phyloP scores from a whole-genome alignment of 2,329 filamentous ascomycete species.

The Epichloe festucae region DNA sequence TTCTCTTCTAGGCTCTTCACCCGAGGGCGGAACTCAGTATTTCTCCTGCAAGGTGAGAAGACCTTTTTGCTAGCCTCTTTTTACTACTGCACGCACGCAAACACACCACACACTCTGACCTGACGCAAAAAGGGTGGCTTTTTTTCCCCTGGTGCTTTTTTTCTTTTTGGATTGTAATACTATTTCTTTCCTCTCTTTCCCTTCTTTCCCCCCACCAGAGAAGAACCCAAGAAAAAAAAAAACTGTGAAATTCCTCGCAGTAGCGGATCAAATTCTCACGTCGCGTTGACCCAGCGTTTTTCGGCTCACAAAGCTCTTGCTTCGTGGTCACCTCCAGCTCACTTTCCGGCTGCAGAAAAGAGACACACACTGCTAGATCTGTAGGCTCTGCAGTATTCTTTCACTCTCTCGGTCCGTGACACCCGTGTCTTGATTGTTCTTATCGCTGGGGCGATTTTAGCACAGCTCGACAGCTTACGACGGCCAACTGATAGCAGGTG shows the following conservation, averaged over 20 bases:
- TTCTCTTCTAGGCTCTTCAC: neutral
- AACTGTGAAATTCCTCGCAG: neutral
- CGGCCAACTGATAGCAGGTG: too few species aligned
- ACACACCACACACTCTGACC: neutral
- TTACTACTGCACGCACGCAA: neutral
- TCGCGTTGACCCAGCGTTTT: neutral
- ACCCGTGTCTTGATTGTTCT: too few species aligned
- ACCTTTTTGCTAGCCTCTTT: neutral
- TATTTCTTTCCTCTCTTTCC: neutral
- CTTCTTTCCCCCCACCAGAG: neutral
- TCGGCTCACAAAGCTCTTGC: neutral
- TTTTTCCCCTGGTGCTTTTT: neutral
- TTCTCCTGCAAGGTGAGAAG: too few species aligned
- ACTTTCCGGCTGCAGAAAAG: neutral
- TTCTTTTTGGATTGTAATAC: constrained; percentile 4
- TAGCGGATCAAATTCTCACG: neutral
- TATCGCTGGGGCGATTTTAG: too few species aligned
- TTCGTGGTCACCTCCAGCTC: neutral
- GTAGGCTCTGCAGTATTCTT: too few species aligned
- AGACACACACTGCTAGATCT: neutral
- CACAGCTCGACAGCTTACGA: too few species aligned
- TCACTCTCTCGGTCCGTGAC: too few species aligned
- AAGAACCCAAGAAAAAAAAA: neutral
- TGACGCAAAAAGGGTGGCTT: neutral
- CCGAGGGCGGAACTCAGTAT: too few species aligned